A percentile compares a stretch with the other conserved stretches of the same genome.
phyloP scores from a whole-genome alignment of 805 yeast genomes.

The Hanseniaspora thailandica region DNA sequence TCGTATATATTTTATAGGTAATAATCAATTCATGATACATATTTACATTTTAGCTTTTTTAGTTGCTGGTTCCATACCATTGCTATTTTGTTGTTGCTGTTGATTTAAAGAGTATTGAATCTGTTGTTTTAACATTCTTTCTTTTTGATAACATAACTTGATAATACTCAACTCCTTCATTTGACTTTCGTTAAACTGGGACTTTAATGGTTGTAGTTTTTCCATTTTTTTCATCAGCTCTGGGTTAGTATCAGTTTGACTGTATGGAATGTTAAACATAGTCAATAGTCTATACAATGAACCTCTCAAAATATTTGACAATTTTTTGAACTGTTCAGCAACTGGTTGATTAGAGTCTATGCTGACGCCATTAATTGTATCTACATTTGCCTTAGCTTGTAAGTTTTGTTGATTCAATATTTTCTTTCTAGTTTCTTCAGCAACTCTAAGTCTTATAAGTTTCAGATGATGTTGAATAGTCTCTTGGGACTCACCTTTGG shows the following conservation, averaged over 20 bases:
- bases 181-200: slow-evolving; percentile 10
- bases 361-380: not conserved
- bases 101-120: not conserved
- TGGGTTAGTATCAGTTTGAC: slow-evolving; percentile 9
- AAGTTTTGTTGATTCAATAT: slow-evolving; percentile 5
- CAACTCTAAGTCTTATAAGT: slow-evolving; percentile 9
- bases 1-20: not conserved
- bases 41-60: slow-evolving; percentile 9
- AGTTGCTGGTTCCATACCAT: not conserved
- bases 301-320: slow-evolving; percentile 6
- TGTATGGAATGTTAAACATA: slow-evolving; percentile 13
- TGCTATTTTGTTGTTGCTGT: slow-evolving; percentile 6
- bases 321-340: slow-evolving; percentile 11
- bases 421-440: slow-evolving; percentile 13
- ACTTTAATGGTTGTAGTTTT: slow-evolving; percentile 12
- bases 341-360: slow-evolving; percentile 4
- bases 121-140: slow-evolving; percentile 5
- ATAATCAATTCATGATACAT: not conserved
- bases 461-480: slow-evolving; percentile 12
- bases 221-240: slow-evolving; percentile 14
- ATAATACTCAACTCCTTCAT: slow-evolving; percentile 10
- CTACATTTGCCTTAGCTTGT: not conserved
- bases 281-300: slow-evolving; percentile 10
- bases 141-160: slow-evolving; percentile 8
- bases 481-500: slow-evolving; percentile 12